Evolutionary conservation across 1,284 basidiomycete genomes (phyloP), one percentile per base, ranked within the genome.

Genomic region (Cryptococcus sp.): DNA sequence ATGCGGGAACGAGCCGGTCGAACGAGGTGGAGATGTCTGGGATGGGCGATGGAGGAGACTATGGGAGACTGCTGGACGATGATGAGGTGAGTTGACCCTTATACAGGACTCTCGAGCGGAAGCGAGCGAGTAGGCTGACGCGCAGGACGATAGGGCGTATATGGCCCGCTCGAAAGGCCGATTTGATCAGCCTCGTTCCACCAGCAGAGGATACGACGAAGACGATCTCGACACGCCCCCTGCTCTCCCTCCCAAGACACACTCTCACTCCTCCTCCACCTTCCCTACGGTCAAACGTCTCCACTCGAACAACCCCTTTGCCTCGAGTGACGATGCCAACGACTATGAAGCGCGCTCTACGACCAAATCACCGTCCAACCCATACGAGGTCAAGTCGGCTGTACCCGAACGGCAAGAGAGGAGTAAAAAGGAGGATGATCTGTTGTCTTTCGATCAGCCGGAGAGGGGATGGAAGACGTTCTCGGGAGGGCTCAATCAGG

Each of bases 21-120:
- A 52, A 50, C 32, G 63, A 65, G 22, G 51, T 63, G 14, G 66
- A 69, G 48, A 56, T 69, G 58, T 38, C 45, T 10, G 58, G 59
- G n/a, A 41, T 58, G 44, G 49, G 43, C 2, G 44, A 26, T 21
- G 28, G 28, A 7, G 51, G 51, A 6, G 52, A 51, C 19, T 68
- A 68, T 48, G 64, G 63, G 3, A 51, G 66, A 25, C 47, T 68
- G 32, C 47, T 28, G 0, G 54, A 56, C 24, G 52, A 52, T 25
- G 57, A 60, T 28, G 53, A 58, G 51, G 58, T 58, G 52, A 48
- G 55, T 50, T 18, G 19, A 5, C 7, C 18, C 28, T 33, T 26
- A 36, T 4, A n/a, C n/a, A n/a, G n/a, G n/a, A n/a, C n/a, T n/a
- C n/a, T n/a, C n/a, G n/a, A n/a, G n/a, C n/a, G n/a, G 12, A 12